Base-by-base conservation (phyloP, 441 rosid species). In the Melastoma candidum region DNA sequence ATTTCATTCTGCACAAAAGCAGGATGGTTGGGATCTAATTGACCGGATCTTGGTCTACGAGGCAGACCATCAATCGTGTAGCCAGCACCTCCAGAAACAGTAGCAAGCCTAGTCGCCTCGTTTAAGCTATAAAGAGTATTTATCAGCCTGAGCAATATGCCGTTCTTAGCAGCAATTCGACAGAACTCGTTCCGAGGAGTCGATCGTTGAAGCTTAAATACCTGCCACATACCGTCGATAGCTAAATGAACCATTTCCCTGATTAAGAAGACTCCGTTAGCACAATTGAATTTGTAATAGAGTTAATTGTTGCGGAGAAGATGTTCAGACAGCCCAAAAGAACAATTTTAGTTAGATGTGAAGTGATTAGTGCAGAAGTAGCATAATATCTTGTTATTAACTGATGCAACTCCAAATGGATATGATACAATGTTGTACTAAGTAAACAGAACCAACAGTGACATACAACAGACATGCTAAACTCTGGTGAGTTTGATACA, bases 161-260 rank as follows among this genome's bases (percentile, higher is more conserved):
- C 96, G 71, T 85, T 82, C 68, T 87, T 94, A 26, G 99, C 95
- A 68, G 97, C 99, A 49, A 94, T 85, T 32, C 83, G 82, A 64
- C 99, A 94, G 59, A 94, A 94, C 72, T 87, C 97, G 46, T 94
- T 94, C 73, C 81, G 87, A 14, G 96, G 87, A 47, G 90, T 94
- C 53, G 97, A 87, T 58, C 86, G 74, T 68, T 80, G 95, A 71
- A 94, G 99, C 79, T 90, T 90, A 75, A 90, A 90, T 60, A 87
- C 92, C 77, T 87, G 97, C 99, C 99, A 94, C 90, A 87, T 87
- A 74, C 96, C 96, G 65, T 94, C 99, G 59, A 94, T 87, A 67
- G 97, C 99, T 56, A 94, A 83, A 67, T 94, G 99, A 74, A 90
- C 96, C 96, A 90, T 94, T 80, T 94, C 99, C 96, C 97, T 90